These are phyloP conservation scores for Metroxylon sagu DNA, from an alignment of 176 grass and related monocot species.

Conservation along the genomic window DNA sequence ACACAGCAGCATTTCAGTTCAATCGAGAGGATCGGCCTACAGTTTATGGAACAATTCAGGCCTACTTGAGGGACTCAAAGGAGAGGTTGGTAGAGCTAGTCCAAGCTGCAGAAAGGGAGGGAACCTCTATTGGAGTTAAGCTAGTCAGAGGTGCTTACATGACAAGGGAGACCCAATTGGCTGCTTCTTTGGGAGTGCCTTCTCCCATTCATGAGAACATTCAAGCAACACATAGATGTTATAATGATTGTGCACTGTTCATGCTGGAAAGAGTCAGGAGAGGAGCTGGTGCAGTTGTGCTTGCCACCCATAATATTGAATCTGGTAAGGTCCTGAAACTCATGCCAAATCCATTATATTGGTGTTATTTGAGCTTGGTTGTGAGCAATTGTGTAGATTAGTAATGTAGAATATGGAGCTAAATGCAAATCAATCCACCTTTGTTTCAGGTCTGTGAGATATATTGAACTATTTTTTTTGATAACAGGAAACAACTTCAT, in stretches of 20 bases:
- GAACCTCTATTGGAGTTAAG: conserved; percentile 62
- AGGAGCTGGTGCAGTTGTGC: conserved; percentile 39
- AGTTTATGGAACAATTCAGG: conserved; percentile 71
- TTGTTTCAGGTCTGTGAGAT: no score
- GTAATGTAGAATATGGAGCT: no score
- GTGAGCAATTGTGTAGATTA: no score
- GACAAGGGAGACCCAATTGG: conserved; percentile 49
- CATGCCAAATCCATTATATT: neutral
- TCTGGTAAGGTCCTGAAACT: conserved; percentile 18
- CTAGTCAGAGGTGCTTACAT: conserved; percentile 90
- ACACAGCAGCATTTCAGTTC: conserved; percentile 38
- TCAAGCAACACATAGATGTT: conserved; percentile 76
- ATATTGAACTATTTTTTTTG: no score
- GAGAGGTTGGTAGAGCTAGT: conserved; percentile 53
- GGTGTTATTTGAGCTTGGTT: no score
- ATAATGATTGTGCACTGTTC: conserved; percentile 69
- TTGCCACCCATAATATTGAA: conserved; percentile 80
- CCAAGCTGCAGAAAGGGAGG: conserved; percentile 27
- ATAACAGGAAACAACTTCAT: no score
- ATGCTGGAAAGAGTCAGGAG: conserved; percentile 64
- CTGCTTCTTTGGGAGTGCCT: conserved; percentile 48
- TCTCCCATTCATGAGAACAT: conserved; percentile 67
- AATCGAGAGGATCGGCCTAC: conserved; percentile 36
- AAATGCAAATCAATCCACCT: no score
- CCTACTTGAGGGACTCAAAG: conserved; percentile 69